phyloP scores from a whole-genome alignment of 768 basidiomycete species.

The Glaciozyma antarctica region DNA sequence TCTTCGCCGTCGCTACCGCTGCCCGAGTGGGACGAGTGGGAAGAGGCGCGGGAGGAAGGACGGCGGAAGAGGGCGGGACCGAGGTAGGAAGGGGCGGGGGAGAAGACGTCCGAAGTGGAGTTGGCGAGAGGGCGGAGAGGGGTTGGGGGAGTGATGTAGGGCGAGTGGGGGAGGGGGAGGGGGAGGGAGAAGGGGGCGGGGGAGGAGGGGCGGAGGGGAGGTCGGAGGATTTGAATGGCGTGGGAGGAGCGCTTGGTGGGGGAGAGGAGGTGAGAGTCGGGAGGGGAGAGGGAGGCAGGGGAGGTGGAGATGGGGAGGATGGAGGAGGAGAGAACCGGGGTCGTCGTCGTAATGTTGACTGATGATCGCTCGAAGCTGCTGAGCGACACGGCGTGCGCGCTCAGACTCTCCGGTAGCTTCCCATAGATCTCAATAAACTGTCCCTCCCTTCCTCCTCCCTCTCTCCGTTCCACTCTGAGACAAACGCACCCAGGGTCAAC shows the following conservation, averaged over 20 bases:
- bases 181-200: constrained; percentile 4
- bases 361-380: constrained; percentile 3
- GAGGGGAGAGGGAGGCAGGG: constrained; percentile 3
- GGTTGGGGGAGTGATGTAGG: constrained; percentile 28
- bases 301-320: background rate
- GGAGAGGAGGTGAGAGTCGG: background rate
- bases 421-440: constrained; percentile 33
- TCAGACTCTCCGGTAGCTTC: constrained; percentile 24
- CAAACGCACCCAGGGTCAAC: constrained; percentile 36
- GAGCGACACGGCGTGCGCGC: constrained; percentile 26
- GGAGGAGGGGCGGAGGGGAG: constrained; percentile 23
- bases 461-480: constrained; percentile 27
- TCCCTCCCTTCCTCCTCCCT: constrained; percentile 15
- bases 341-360: background rate
- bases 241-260: constrained; percentile 28
- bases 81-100: constrained; percentile 16
- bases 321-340: constrained; percentile 1
- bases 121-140: constrained; percentile 12
- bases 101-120: constrained; percentile 22
- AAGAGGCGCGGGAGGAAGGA: constrained; percentile 23
- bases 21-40: constrained; percentile 18
- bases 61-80: constrained; percentile 18
- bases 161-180: constrained; percentile 22
- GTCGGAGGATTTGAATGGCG: constrained; percentile 33
- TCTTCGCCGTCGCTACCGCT: constrained; percentile 14